phyloP scores from a whole-genome alignment of 345 rosid species.

The Arabis alpina region DNA sequence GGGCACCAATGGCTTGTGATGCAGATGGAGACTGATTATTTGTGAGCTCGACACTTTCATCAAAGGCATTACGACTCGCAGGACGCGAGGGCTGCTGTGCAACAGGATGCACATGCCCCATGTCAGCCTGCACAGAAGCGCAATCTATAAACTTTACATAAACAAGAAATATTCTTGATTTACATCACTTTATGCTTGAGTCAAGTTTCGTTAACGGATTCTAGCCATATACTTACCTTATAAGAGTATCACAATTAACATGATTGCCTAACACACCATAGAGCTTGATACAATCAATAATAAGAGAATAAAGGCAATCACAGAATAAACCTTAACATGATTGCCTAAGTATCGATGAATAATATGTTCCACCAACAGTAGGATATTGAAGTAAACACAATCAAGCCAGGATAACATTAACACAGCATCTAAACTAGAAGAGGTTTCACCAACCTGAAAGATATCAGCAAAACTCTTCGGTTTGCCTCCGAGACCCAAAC shows the following conservation, averaged over 20 bases:
- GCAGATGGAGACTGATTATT: conserved; percentile 58
- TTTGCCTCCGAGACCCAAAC: conserved; percentile 67
- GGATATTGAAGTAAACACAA: background rate
- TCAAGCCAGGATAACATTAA: background rate
- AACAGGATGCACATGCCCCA: conserved; percentile 50
- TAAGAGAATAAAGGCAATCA: too few species aligned
- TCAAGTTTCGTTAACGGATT: too few species aligned
- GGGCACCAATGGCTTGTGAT: conserved; percentile 53
- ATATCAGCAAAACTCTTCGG: conserved; percentile 79
- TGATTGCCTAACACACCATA: too few species aligned
- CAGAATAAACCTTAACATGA: background rate
- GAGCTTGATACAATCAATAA: too few species aligned
- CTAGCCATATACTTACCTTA: too few species aligned
- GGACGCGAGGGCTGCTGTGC: conserved; percentile 57
- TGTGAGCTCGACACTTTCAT: conserved; percentile 56
- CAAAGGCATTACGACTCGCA: conserved; percentile 78
- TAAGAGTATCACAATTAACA: too few species aligned
- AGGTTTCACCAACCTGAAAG: conserved; percentile 65
- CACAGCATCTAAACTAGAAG: background rate
- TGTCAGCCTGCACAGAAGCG: conserved; percentile 48
- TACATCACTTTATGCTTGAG: too few species aligned
- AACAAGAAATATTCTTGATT: background rate
- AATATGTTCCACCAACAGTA: background rate
- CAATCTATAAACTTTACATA: background rate
- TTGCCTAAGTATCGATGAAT: too few species aligned